These are phyloP conservation scores for Wakefieldia striispora DNA, from an alignment of 768 basidiomycete species.

Conservation along the genomic window DNA sequence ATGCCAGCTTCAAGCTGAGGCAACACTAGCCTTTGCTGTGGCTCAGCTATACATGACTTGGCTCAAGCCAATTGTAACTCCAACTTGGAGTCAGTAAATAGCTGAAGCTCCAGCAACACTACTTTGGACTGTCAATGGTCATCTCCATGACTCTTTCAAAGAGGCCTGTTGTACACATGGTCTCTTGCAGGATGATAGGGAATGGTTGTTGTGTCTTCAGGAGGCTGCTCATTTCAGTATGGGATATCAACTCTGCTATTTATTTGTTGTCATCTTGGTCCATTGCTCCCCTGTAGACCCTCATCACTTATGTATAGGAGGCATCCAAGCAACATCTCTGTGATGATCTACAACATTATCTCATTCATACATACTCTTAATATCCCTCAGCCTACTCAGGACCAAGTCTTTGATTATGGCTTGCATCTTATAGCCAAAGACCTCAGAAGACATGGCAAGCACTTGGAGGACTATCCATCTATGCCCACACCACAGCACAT, in stretches of 20 bases:
- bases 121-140: slow-evolving; percentile 26
- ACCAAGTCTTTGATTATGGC: slow-evolving; percentile 4
- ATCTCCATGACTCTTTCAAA: slow-evolving; percentile 30
- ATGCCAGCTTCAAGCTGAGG: no score
- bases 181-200: slow-evolving; percentile 45
- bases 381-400: not conserved
- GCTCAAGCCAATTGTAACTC: no score
- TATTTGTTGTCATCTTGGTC: slow-evolving; percentile 42
- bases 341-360: slow-evolving; percentile 5
- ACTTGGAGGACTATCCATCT: not conserved
- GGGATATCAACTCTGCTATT: slow-evolving; percentile 31
- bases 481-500: slow-evolving; percentile 3
- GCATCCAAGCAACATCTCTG: not conserved
- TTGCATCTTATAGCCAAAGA: not conserved
- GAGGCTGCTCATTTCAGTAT: slow-evolving; percentile 41
- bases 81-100: no score
- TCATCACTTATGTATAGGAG: not conserved
- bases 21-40: no score
- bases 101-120: no score
- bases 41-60: no score
- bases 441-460: not conserved
- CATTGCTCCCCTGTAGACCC: slow-evolving; percentile 36
- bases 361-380: not conserved
- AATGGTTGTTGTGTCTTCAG: slow-evolving; percentile 42
- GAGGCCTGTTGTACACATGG: slow-evolving; percentile 34